Evolutionary conservation across 2,329 filamentous ascomycete species (phyloP).

Genomic region (Aspergillus thermomutatus): DNA sequence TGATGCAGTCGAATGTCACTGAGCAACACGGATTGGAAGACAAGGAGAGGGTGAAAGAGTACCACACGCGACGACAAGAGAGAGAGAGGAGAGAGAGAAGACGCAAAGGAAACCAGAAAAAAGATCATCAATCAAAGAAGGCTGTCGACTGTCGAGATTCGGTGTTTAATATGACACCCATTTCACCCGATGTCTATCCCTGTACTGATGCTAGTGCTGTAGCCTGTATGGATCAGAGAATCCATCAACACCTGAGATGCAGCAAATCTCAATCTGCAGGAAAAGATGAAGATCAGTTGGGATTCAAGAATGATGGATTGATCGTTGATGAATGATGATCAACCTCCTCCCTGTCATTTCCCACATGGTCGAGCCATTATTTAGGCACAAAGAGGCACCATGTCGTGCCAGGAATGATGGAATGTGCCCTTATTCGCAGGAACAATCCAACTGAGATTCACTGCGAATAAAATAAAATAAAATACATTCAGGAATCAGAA

Average conservation of each 20-base stretch:
- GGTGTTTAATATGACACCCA: neutral
- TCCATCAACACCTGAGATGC: no score
- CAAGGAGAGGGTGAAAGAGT: neutral
- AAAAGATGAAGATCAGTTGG: neutral
- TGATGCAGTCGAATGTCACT: neutral
- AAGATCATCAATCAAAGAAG: neutral
- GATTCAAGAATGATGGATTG: neutral
- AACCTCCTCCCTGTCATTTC: neutral
- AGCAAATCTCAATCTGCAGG: neutral
- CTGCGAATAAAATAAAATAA: neutral
- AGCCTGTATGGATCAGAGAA: neutral
- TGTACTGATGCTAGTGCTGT: neutral
- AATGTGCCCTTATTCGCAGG: neutral
- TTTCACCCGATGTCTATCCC: no score
- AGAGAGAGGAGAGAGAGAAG: constrained; percentile 4
- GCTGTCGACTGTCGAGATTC: neutral
- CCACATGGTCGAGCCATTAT: neutral
- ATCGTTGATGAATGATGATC: neutral
- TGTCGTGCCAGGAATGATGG: neutral
- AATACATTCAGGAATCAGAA: neutral
- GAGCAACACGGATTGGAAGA: neutral
- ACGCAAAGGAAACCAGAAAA: neutral
- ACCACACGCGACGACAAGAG: neutral
- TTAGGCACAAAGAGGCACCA: neutral
- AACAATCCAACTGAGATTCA: neutral